A percentile compares a stretch with the other conserved stretches of the same genome.
Evolutionary conservation across 2,329 filamentous ascomycete species (phyloP).

Genomic region (Phaeoacremonium minimum): DNA sequence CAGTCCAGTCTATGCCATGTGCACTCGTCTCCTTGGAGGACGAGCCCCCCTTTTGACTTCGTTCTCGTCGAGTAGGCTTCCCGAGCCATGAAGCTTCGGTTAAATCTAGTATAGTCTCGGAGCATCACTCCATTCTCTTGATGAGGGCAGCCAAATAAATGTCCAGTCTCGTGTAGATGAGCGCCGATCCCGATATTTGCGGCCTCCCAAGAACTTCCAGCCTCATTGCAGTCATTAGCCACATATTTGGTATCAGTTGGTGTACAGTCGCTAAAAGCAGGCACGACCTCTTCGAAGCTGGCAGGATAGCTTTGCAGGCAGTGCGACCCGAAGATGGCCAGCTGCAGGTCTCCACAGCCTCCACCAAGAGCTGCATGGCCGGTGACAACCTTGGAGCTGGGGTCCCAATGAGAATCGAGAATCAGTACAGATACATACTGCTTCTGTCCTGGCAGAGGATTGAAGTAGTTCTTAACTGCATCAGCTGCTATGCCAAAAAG

Average conservation of each 20-base stretch:
- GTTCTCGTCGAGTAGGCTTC: slow-evolving; percentile 87
- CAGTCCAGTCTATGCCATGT: slow-evolving; percentile 87
- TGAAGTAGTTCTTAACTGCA: slow-evolving; percentile 75
- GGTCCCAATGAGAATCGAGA: slow-evolving; percentile 87
- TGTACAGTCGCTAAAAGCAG: slow-evolving; percentile 87
- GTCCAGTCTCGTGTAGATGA: slow-evolving; percentile 86
- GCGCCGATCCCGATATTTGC: slow-evolving; percentile 91
- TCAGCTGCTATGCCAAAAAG: slow-evolving; percentile 74
- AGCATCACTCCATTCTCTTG: slow-evolving; percentile 92
- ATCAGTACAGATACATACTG: slow-evolving; percentile 85
- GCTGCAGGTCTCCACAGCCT: slow-evolving; percentile 64
- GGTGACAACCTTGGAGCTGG: slow-evolving; percentile 60
- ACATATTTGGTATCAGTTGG: slow-evolving; percentile 76
- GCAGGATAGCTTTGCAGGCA: slow-evolving; percentile 87
- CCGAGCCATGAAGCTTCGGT: slow-evolving; percentile 74
- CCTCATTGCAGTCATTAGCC: slow-evolving; percentile 81
- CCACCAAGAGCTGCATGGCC: slow-evolving; percentile 85
- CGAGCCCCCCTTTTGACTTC: slow-evolving; percentile 73
- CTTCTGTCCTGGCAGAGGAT: slow-evolving; percentile 69
- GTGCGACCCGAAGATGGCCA: slow-evolving; percentile 91
- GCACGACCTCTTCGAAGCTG: slow-evolving; percentile 82
- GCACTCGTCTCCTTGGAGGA: slow-evolving; percentile 77
- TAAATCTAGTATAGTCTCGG: slow-evolving; percentile 78
- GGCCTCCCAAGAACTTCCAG: slow-evolving; percentile 91
- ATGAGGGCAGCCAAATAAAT: slow-evolving; percentile 84